Evolutionary conservation across 768 basidiomycete species (phyloP).

Genomic region (Auricularia heimuer): DNA sequence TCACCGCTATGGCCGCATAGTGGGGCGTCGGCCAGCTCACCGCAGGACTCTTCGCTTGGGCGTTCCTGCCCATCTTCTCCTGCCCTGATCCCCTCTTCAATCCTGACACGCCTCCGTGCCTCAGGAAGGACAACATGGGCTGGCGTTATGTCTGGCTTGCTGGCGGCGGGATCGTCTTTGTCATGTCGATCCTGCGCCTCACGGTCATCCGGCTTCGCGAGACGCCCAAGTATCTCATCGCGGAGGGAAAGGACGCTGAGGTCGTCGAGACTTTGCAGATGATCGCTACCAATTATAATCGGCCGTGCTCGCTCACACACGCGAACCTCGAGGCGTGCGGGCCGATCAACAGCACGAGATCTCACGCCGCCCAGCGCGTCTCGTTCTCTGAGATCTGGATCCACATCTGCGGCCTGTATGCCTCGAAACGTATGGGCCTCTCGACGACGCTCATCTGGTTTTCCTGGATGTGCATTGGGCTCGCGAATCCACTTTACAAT

Average conservation of each 20-base stretch:
- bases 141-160: slow-evolving; percentile 47
- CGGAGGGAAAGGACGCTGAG: slow-evolving; percentile 46
- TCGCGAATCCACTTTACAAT: slow-evolving; percentile 46
- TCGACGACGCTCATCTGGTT: slow-evolving; percentile 40
- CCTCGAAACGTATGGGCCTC: slow-evolving; percentile 31
- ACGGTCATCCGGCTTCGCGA: slow-evolving; percentile 51
- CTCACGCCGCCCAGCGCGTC: slow-evolving; percentile 18
- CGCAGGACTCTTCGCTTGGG: slow-evolving; percentile 44
- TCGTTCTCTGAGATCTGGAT: slow-evolving; percentile 10
- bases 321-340: slow-evolving; percentile 28
- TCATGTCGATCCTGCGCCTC: slow-evolving; percentile 46
- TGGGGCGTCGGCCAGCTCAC: slow-evolving; percentile 44
- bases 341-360: neutral
- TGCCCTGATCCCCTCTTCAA: slow-evolving; percentile 25
- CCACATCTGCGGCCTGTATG: slow-evolving; percentile 47
- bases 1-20: slow-evolving; percentile 45
- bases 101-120: slow-evolving; percentile 28
- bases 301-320: slow-evolving; percentile 33
- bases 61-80: slow-evolving; percentile 46
- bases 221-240: slow-evolving; percentile 51
- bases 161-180: slow-evolving; percentile 39
- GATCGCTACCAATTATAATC: slow-evolving; percentile 40
- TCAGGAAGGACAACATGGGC: slow-evolving; percentile 43
- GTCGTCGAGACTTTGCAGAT: slow-evolving; percentile 37
- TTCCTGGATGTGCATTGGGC: slow-evolving; percentile 44